Conservation (phyloP, 2,329 filamentous ascomycete species). For the Cladosporium cucumerinum region DNA sequence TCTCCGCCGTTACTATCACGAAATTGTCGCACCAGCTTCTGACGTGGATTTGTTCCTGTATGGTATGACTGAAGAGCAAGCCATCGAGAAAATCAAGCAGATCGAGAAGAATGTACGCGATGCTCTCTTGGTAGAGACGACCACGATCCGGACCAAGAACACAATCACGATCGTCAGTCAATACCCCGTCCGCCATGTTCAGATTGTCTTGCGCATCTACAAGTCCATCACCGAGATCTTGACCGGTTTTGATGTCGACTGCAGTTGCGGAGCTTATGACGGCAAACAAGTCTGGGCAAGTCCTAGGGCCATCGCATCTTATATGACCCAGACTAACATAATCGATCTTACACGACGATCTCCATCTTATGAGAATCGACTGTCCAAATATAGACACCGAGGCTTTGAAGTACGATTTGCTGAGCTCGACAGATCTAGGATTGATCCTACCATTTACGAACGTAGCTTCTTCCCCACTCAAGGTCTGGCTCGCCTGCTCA, state of each 20-base stretch:
- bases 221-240: conserved; percentile 80
- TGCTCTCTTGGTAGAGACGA: conserved; percentile 76
- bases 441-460: conserved; percentile 86
- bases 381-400: conserved; percentile 80
- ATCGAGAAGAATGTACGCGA: conserved; percentile 75
- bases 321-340: conserved; percentile 77
- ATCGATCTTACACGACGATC: conserved; percentile 76
- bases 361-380: conserved; percentile 81
- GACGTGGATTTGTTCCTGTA: conserved; percentile 87
- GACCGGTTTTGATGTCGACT: conserved; percentile 85
- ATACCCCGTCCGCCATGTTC: conserved; percentile 67
- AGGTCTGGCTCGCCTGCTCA: conserved; percentile 73
- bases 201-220: conserved; percentile 83
- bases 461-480: conserved; percentile 71
- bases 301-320: conserved; percentile 72
- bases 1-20: conserved; percentile 66
- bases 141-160: conserved; percentile 80
- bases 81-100: conserved; percentile 76
- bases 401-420: conserved; percentile 84
- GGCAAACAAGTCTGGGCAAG: conserved; percentile 76
- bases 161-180: conserved; percentile 81
- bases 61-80: conserved; percentile 71
- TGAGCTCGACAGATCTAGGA: conserved; percentile 65
- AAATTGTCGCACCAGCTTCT: conserved; percentile 75
- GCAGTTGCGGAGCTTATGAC: conserved; percentile 75